Percentiles rank a stretch among this genome's conserved stretches.
These are phyloP conservation scores for Penicillium sp. DNA, from an alignment of 2,329 filamentous ascomycete species.

Conservation along the genomic window DNA sequence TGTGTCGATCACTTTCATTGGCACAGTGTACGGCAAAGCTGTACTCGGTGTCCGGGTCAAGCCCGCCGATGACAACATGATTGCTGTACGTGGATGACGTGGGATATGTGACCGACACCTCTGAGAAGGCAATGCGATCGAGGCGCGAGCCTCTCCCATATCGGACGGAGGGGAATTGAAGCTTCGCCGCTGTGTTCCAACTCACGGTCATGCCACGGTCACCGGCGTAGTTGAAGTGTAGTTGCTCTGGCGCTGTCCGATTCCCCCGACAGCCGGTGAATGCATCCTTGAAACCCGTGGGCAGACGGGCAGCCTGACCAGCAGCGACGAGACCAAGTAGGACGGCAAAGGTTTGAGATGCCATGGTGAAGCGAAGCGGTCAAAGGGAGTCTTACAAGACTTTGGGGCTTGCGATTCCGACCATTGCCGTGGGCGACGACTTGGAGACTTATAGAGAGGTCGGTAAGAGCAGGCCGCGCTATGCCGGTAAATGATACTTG, in stretches of 20 bases:
- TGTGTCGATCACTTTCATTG: conserved; percentile 15
- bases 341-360: too few relatives aligned
- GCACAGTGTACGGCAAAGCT: conserved; percentile 20
- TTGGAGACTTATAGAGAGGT: too few relatives aligned
- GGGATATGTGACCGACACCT: conserved; percentile 14
- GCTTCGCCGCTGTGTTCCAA: conserved; percentile 37
- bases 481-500: too few relatives aligned
- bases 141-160: conserved; percentile 29
- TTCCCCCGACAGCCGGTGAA: too few relatives aligned
- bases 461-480: too few relatives aligned
- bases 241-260: conserved; percentile 6
- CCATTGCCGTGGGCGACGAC: too few relatives aligned
- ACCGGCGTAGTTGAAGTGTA: conserved; percentile 19
- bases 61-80: conserved; percentile 18
- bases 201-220: conserved; percentile 18
- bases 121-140: conserved; percentile 11
- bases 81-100: conserved; percentile 22
- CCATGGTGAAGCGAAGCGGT: too few relatives aligned
- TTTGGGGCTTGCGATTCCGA: too few relatives aligned
- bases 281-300: too few relatives aligned
- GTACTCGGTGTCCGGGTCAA: conserved; percentile 24
- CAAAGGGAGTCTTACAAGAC: too few relatives aligned
- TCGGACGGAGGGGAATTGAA: conserved; percentile 27
- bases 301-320: too few relatives aligned
- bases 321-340: too few relatives aligned